Conservation (phyloP, 805 yeast species). For the Wickerhamomyces canadensis region DNA sequence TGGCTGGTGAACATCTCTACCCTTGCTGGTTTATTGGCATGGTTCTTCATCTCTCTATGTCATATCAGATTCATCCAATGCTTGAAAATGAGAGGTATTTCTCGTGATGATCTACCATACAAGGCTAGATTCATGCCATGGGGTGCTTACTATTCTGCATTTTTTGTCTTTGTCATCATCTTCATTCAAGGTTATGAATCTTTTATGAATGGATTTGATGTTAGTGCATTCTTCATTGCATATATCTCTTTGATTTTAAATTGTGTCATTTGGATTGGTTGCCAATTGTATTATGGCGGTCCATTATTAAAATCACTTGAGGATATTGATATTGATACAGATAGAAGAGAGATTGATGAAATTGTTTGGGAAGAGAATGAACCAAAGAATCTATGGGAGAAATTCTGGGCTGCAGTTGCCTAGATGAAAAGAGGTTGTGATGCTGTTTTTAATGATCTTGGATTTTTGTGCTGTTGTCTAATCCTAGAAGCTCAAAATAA, state of each 20-base stretch:
- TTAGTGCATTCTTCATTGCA: constrained; percentile 60
- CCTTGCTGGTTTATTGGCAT: constrained; percentile 67
- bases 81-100: constrained; percentile 54
- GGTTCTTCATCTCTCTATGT: constrained; percentile 65
- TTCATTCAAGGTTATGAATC: constrained; percentile 70
- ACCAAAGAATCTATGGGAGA: constrained; percentile 50
- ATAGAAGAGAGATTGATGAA: constrained; percentile 27
- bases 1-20: constrained; percentile 74
- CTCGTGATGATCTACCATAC: constrained; percentile 67
- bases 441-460: no score
- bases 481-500: no score
- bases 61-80: constrained; percentile 70
- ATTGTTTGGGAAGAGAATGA: constrained; percentile 51
- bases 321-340: constrained; percentile 23
- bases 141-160: constrained; percentile 57
- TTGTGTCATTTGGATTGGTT: constrained; percentile 46
- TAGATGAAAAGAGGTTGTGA: no score
- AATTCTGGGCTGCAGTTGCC: constrained; percentile 44
- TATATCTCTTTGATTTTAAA: constrained; percentile 68
- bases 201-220: constrained; percentile 53
- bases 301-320: constrained; percentile 31
- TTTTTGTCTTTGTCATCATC: constrained; percentile 48
- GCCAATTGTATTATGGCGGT: constrained; percentile 48
- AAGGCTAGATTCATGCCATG: constrained; percentile 67
- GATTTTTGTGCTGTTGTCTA: not conserved